These are phyloP conservation scores for Elsinoe batatas DNA, from an alignment of 2,329 filamentous ascomycete genomes.

Conservation along the genomic window DNA sequence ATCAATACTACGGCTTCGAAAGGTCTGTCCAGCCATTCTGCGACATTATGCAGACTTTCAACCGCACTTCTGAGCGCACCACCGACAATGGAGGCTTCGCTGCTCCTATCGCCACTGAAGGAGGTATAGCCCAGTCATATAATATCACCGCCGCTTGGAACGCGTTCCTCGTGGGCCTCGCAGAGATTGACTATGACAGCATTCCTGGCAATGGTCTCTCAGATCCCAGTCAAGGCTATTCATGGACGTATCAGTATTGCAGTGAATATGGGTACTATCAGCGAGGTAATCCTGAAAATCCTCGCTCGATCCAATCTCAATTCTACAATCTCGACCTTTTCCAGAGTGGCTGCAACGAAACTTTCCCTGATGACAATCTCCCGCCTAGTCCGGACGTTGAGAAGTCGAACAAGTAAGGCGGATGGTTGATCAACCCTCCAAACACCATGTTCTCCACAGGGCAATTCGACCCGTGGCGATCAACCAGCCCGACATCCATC, in stretches of 20 bases:
- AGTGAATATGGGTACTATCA: constrained; percentile 19
- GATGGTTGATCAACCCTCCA: constrained; percentile 18
- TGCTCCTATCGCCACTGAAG: constrained; percentile 16
- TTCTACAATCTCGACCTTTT: constrained; percentile 14
- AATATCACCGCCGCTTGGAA: constrained; percentile 16
- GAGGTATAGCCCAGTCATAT: constrained; percentile 16
- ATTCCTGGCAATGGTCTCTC: constrained; percentile 9
- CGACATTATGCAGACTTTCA: constrained; percentile 19
- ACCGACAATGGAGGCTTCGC: constrained; percentile 16
- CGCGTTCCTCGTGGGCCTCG: constrained; percentile 16
- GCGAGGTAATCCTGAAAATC: constrained; percentile 16
- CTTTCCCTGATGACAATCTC: constrained; percentile 14
- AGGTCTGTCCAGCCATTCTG: constrained; percentile 17
- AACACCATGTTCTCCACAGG: constrained; percentile 20
- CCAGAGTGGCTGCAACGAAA: constrained; percentile 14
- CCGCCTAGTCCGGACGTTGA: constrained; percentile 15
- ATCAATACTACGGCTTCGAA: constrained; percentile 19
- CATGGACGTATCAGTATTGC: constrained; percentile 19
- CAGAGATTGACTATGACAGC: constrained; percentile 17
- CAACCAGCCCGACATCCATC: constrained; percentile 15
- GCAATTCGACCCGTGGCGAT: constrained; percentile 19
- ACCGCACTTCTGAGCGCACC: constrained; percentile 13
- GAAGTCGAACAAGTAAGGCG: constrained; percentile 17
- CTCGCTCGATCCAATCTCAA: constrained; percentile 16
- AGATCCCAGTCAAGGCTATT: constrained; percentile 15